phyloP scores from a whole-genome alignment of 2,329 filamentous ascomycete species.

The Aotearoamyces nothofagi region DNA sequence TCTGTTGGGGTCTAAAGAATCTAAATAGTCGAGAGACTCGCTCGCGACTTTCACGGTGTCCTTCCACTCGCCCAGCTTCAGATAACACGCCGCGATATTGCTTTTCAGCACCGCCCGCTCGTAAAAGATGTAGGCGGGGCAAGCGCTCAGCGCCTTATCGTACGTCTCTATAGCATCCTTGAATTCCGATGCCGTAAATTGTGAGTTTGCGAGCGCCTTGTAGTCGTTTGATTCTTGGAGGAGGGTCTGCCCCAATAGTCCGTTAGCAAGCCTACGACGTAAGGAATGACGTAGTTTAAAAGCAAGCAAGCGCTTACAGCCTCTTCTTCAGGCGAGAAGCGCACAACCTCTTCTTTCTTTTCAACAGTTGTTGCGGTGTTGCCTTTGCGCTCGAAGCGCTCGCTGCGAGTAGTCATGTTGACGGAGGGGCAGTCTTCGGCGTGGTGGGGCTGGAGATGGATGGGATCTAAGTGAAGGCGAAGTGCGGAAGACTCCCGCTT shows the following conservation, averaged over 20 bases:
- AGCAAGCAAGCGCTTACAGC: constrained; percentile 15
- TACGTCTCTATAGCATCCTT: constrained; percentile 70
- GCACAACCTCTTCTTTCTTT: constrained; percentile 15
- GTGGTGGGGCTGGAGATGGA: too few relatives aligned
- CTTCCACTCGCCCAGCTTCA: constrained; percentile 78
- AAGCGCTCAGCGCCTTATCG: constrained; percentile 61
- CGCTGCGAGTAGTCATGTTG: constrained; percentile 17
- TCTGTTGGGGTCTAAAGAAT: constrained; percentile 31
- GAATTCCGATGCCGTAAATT: constrained; percentile 62
- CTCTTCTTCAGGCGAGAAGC: constrained; percentile 27
- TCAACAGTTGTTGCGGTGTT: constrained; percentile 2
- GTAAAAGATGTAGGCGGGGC: constrained; percentile 75
- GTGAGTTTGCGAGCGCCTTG: constrained; percentile 62
- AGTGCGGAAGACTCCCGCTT: too few relatives aligned
- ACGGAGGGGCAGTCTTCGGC: too few relatives aligned
- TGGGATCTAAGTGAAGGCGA: too few relatives aligned
- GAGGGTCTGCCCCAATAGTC: constrained; percentile 36
- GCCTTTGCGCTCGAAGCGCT: constrained; percentile 17
- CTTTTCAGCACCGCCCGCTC: constrained; percentile 76
- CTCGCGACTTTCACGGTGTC: constrained; percentile 63
- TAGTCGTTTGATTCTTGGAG: constrained; percentile 55
- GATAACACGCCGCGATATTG: constrained; percentile 78
- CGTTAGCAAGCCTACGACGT: neutral
- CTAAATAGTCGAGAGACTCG: constrained; percentile 56
- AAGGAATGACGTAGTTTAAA: neutral